Conservation (phyloP, 1,139 yeast genomes). For the Ogataea hybrid region DNA sequence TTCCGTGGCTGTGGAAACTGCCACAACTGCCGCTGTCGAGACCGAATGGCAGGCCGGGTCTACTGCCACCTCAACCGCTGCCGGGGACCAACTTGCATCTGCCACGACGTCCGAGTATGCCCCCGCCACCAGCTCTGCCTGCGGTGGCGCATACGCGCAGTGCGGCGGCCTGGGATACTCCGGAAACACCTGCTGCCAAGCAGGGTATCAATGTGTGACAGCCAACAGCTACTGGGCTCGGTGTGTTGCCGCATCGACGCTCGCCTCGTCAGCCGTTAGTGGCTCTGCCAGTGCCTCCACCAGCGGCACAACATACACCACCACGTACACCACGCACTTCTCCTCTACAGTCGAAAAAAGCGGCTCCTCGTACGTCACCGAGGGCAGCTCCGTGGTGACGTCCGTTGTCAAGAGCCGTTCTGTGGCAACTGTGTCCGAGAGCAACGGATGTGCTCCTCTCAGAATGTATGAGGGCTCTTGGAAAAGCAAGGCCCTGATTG, state of each 20-base stretch:
- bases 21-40: not conserved
- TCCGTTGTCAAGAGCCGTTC: constrained; percentile 12
- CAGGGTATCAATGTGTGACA: constrained; percentile 26
- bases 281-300: not conserved
- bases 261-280: constrained; percentile 8
- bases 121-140: constrained; percentile 11
- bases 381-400: constrained; percentile 12
- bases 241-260: constrained; percentile 24
- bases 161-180: constrained; percentile 33
- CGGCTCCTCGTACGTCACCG: constrained; percentile 14
- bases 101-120: not conserved
- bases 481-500: constrained; percentile 21
- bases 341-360: constrained; percentile 10
- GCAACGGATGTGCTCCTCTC: constrained; percentile 17
- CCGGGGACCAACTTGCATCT: too few species aligned
- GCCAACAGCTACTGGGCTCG: constrained; percentile 30
- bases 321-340: constrained; percentile 13
- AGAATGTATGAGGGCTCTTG: constrained; percentile 14
- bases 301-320: constrained; percentile 11
- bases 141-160: constrained; percentile 30
- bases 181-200: constrained; percentile 31
- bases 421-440: constrained; percentile 12
- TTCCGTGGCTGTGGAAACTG: not conserved
- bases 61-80: not conserved
- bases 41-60: constrained; percentile 5